Base-by-base conservation (phyloP, 2,329 filamentous ascomycete species). In the Domatiomyces globalis region DNA sequence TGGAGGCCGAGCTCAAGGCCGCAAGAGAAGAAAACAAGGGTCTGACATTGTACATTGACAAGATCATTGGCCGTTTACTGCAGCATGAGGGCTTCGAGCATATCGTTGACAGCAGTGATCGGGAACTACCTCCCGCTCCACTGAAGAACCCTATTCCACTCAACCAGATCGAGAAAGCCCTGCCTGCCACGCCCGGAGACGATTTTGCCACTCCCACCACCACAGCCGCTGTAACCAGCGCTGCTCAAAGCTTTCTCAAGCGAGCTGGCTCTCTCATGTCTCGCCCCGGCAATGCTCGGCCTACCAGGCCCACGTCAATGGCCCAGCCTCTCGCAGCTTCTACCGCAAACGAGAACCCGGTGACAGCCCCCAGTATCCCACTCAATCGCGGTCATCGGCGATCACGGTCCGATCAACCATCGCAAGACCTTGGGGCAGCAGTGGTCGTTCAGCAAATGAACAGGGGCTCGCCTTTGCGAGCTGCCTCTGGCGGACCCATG, bases 21-120 rank as follows among this genome's bases (percentile, higher is more conserved):
- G 73, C 87, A 61, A 90, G 86, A 70, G 90, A 95, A 66, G 84
- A 95, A 72, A 96, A 98, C 74, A 96, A 96, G 73, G 92, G 92
- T 27, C 75, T 98, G 61, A 94, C 88, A 20, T 75, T 96, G 58
- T 98, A 98, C 72, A 95, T 98, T 73, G 95, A 96, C 78, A 94
- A 92, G 72, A 96, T 98, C 67, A 95, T 98, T 66, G 92, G 92
- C 67, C 85, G 92, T 51, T 79, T 98, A 45, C 77, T 98, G 56
- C 85, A 94, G 65, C 86, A 95, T 69, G 85, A 94, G 63, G 89
- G 94, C 60, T 96, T 95, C 60, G 90, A 98, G 70, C 82, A 87
- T 56, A 94, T 62, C 47, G 60, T 62, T 47, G 54, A 54, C 48
- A 58, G 57, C 49, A 59, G 56, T 45, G 51, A 54, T 96, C 87